Conservation (phyloP, 225 moss, liverwort and hornwort species). For the Climacium dendroides region DNA sequence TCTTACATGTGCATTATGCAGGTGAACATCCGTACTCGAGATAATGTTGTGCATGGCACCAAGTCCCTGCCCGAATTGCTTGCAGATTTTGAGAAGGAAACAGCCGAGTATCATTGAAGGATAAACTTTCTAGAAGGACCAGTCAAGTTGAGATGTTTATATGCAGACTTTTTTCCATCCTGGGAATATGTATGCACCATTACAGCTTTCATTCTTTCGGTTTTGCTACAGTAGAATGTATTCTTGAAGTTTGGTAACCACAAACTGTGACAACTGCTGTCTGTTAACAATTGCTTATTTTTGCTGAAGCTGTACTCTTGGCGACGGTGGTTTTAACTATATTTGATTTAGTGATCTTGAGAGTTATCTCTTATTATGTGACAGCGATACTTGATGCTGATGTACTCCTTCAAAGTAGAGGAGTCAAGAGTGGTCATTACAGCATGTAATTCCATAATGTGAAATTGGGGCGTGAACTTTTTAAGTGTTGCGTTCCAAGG, state of each 20-base stretch:
- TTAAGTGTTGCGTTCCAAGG: background rate
- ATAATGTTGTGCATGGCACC: conserved; percentile 58
- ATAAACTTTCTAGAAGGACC: background rate
- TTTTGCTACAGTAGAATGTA: background rate
- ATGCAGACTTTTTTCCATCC: background rate
- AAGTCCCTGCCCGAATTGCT: conserved; percentile 58
- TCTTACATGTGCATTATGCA: conserved; percentile 2
- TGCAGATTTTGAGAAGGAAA: conserved; percentile 51
- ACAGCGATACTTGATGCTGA: background rate
- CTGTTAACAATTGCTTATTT: background rate
- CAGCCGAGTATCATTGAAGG: conserved; percentile 39
- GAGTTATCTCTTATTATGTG: background rate
- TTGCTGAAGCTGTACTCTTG: background rate
- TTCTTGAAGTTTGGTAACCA: background rate
- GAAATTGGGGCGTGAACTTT: background rate
- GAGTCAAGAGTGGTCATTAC: background rate
- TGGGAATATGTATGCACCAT: background rate
- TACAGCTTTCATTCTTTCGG: background rate
- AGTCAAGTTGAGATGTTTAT: background rate
- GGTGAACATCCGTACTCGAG: conserved; percentile 80
- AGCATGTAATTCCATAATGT: background rate
- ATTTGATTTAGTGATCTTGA: background rate
- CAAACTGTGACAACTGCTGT: background rate
- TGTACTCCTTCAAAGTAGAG: background rate
- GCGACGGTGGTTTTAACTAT: background rate